phyloP scores from a whole-genome alignment of 78 protist species.

The Planoprotostelium fungivorum region DNA sequence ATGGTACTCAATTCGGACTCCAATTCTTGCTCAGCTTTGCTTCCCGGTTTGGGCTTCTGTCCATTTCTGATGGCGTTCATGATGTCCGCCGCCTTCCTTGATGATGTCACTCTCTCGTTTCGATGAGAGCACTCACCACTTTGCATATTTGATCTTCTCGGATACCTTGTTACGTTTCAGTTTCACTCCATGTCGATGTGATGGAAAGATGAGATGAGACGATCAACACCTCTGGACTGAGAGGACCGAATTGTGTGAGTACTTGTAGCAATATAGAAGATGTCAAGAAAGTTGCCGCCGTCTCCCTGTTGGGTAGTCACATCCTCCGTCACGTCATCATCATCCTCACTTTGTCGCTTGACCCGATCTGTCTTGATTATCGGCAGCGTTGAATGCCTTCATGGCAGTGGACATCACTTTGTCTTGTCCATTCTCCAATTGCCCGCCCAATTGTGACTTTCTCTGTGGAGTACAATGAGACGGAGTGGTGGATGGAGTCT shows the following conservation, averaged over 20 bases:
- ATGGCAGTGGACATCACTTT: conserved; percentile 52
- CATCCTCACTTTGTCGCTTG: conserved; percentile 20
- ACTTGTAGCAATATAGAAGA: conserved; percentile 45
- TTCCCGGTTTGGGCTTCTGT: conserved; percentile 25
- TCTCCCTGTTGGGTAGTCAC: conserved; percentile 2
- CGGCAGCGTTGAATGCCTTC: conserved; percentile 59
- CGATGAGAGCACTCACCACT: conserved; percentile 15
- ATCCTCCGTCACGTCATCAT: not conserved
- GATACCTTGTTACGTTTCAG: too few species aligned
- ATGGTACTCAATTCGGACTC: not conserved
- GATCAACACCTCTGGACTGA: conserved; percentile 31
- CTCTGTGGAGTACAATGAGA: conserved; percentile 15
- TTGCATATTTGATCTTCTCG: conserved; percentile 51
- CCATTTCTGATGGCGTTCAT: conserved; percentile 61
- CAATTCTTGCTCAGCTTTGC: not conserved
- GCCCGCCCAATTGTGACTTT: conserved; percentile 32
- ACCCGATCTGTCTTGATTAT: conserved; percentile 54
- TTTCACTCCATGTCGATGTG: too few species aligned
- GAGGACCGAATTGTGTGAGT: conserved; percentile 39
- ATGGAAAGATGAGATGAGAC: too few species aligned
- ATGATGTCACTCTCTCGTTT: not conserved
- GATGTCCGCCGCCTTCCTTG: conserved; percentile 53
- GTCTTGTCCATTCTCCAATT: conserved; percentile 16
- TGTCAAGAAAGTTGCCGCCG: conserved; percentile 47
- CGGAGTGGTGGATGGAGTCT: not conserved